Evolutionary conservation across 2,329 filamentous ascomycete species (phyloP).

Genomic region (Aspergillus hortae): DNA sequence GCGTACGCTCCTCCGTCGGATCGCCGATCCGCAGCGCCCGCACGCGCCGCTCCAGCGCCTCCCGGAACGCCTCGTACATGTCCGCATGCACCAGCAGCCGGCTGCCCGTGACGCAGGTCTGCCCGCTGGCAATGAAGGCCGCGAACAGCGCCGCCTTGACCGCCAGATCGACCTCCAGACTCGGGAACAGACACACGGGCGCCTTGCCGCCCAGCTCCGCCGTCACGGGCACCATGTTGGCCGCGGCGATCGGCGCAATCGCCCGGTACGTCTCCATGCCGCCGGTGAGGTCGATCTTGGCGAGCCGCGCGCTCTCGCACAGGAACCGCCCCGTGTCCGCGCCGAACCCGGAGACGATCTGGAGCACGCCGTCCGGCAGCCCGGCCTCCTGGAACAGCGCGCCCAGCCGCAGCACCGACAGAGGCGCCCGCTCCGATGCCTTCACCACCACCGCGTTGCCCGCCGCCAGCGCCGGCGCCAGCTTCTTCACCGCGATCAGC

Average conservation of each 20-base stretch:
- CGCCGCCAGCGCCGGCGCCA: slow-evolving; percentile 38
- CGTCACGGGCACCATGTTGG: slow-evolving; percentile 32
- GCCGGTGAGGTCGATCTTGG: slow-evolving; percentile 35
- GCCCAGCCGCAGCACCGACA: slow-evolving; percentile 41
- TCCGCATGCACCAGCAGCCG: slow-evolving; percentile 50
- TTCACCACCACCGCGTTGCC: slow-evolving; percentile 41
- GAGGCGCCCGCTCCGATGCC: slow-evolving; percentile 40
- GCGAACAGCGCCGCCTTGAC: slow-evolving; percentile 37
- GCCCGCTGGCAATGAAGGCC: slow-evolving; percentile 52
- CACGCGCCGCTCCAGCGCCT: slow-evolving; percentile 44
- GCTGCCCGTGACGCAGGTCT: slow-evolving; percentile 56
- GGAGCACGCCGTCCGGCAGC: slow-evolving; percentile 41
- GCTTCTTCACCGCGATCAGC: slow-evolving; percentile 37
- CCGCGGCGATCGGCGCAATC: slow-evolving; percentile 29
- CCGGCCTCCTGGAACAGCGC: slow-evolving; percentile 41
- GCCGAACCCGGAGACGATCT: slow-evolving; percentile 53
- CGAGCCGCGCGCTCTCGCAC: slow-evolving; percentile 26
- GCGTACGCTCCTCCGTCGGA: slow-evolving; percentile 53
- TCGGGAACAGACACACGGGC: slow-evolving; percentile 31
- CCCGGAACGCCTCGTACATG: slow-evolving; percentile 40
- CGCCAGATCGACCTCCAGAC: slow-evolving; percentile 28
- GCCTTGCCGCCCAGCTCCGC: slow-evolving; percentile 39
- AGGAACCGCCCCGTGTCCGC: slow-evolving; percentile 39
- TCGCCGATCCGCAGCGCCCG: slow-evolving; percentile 55
- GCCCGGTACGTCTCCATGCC: slow-evolving; percentile 30